Percentiles rank a stretch among this genome's conserved stretches.
phyloP scores from a whole-genome alignment of 768 basidiomycete genomes.

The Cyathus striatus region DNA sequence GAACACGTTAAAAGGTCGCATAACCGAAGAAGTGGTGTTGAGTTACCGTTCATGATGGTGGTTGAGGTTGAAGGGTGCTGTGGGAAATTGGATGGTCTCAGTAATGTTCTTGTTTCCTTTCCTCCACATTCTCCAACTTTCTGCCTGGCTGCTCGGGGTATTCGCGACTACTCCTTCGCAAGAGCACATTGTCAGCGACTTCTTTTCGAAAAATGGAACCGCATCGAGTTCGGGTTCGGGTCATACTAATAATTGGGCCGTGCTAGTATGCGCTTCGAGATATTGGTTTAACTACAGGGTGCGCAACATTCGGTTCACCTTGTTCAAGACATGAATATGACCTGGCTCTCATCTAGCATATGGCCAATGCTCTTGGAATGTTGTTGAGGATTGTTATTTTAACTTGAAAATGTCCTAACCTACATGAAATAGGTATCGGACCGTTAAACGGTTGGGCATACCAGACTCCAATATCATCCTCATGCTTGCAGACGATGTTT shows the following conservation, averaged over 20 bases:
- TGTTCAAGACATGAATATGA: not conserved
- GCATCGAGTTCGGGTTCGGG: conserved; percentile 23
- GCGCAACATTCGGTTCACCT: conserved; percentile 20
- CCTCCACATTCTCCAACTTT: conserved; percentile 24
- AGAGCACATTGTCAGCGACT: conserved; percentile 35
- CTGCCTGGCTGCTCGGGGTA: conserved; percentile 28
- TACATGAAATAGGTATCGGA: conserved; percentile 72
- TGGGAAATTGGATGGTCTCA: conserved; percentile 12
- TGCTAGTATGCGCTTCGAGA: conserved; percentile 87
- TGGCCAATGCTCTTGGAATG: conserved; percentile 98
- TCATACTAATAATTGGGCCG: conserved; percentile 99
- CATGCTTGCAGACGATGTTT: conserved; percentile 96
- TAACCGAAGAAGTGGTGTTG: no score
- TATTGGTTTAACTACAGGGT: conserved; percentile 99
- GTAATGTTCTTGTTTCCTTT: conserved; percentile 24
- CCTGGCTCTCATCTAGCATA: conserved; percentile 61
- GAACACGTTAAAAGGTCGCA: not conserved
- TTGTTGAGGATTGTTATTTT: conserved; percentile 17
- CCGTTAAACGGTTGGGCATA: conserved; percentile 95
- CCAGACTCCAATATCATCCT: conserved; percentile 99
- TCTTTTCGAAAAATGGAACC: conserved; percentile 39
- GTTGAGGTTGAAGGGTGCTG: conserved; percentile 8
- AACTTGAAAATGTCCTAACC: not conserved
- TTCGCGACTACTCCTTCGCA: conserved; percentile 20
- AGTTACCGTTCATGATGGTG: conserved; percentile 18